Percentiles rank a stretch among this genome's conserved stretches.
Conservation (phyloP, 768 basidiomycete genomes). For the Auriculariales sp. region DNA sequence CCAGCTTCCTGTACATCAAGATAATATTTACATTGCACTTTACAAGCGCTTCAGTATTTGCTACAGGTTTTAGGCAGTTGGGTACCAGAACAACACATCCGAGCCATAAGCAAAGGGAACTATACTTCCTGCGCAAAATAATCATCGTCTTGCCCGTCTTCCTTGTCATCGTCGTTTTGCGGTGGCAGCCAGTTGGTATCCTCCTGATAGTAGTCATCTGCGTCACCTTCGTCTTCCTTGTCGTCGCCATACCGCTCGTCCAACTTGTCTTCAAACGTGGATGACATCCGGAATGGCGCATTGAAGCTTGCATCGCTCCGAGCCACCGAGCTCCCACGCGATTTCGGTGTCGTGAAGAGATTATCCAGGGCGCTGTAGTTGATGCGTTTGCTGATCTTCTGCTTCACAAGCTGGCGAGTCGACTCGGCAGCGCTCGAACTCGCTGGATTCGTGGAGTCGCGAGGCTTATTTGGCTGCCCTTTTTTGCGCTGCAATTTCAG, state of each 20-base stretch:
- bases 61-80: too few relatives aligned
- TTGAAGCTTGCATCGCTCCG: background rate
- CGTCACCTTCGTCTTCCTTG: background rate
- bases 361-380: constrained; percentile 83
- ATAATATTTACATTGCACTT: too few relatives aligned
- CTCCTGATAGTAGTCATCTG: background rate
- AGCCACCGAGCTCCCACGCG: too few relatives aligned
- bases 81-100: too few relatives aligned
- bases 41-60: background rate
- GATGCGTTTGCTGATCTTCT: constrained; percentile 78
- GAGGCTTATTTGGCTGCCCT: constrained; percentile 32
- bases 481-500: constrained; percentile 51
- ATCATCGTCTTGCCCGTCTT: background rate
- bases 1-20: too few relatives aligned
- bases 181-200: background rate
- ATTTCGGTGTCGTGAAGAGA: constrained; percentile 53
- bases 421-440: constrained; percentile 65
- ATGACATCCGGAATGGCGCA: background rate
- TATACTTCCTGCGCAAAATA: background rate
- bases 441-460: constrained; percentile 57
- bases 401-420: constrained; percentile 63
- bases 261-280: background rate
- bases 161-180: background rate
- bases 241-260: background rate
- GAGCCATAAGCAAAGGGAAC: too few relatives aligned